Base-by-base conservation (phyloP, 306 rosid genomes). In the Myrica gale region DNA sequence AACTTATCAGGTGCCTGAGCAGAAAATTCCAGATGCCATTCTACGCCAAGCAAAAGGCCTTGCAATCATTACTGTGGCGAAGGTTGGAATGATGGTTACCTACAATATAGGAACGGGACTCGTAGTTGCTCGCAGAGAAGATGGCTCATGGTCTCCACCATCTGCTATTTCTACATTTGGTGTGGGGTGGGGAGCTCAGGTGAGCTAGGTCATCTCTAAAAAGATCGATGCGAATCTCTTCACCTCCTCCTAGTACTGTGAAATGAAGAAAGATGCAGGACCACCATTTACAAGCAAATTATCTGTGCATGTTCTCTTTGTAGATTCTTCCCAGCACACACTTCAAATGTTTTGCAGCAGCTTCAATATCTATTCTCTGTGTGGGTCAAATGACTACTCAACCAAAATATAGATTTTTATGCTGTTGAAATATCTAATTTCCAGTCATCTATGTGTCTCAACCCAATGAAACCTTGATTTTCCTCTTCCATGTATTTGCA, bases 81-180 rank as follows among this genome's bases (percentile, higher is more conserved):
- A 92, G 85, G 96, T 90, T 20, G 99, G 99, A 78, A 87, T 88
- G 52, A 65, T 89, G 92, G 89, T 96, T 66, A 92, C 99, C 65
- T 96, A 96, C 75, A 88, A 92, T 76, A 80, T 96, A 69, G 99
- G 99, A 76, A 96, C 99, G 12, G 99, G 99, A 77, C 79, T 96
- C 39, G 97, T 96, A 73, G 78, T 96, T 79, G 97, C 97, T 9
- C 97, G 93, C 43, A 90, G 88, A 73, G 97, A 88, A 76, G 99
- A 96, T 86, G 99, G 97, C 66, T 90, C 98, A 26, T 92, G 99
- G 99, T 96, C 99, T 78, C 91, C 99, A 15, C 97, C 99, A 72
- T 96, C 99, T 72, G 96, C 99, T 73, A 83, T 90, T 76, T 92
- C 96, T 41, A 87, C 99, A 45, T 85, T 88, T 61, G 99, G 99